Evolutionary conservation across 768 basidiomycete genomes (phyloP), one percentile per base, ranked within the genome.

Genomic region (Hortiboletus campestris): DNA sequence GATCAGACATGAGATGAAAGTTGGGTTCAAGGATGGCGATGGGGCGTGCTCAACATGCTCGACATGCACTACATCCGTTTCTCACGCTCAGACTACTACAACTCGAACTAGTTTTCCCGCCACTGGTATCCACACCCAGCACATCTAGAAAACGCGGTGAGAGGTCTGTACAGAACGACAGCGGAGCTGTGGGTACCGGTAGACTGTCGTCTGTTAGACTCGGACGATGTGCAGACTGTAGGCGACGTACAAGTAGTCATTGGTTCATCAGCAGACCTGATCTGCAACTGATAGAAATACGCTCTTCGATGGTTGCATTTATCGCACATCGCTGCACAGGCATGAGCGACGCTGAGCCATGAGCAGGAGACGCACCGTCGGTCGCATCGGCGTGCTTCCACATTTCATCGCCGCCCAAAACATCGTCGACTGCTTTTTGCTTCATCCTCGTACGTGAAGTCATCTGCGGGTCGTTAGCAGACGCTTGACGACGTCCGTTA

Each of bases 241-340:
- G 46, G 25, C 54, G 55, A 56, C 67, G 59, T 42, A 71, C 67
- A 68, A 8, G 60, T 63, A 25, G 89, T 93, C 91, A 93, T 94
- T 16, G 90, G 91, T 66, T 94, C 92, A 67, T 94, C 92, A 0
- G 91, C 93, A 62, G 91, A 95, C 43, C 96, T 77, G 58, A 98
- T 99, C 70, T 99, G 97, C 14, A 98, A 77, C 76, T 98, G 94
- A 68, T 94, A 91, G 74, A 91, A 99, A 72, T 94, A 98, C 5
- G 96, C 95, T 46, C 85, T 76, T 44, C 82, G 79, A 67, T 87
- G 78, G 66, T 95, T 94, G 70, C 96, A 99, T 63, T 94, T 93
- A 46, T 78, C 78, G 65, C 84, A 85, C 9, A 73, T 77, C 16
- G 83, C 84, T 85, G 53, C 19, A 46, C 35, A 3, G 41, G 13